Evolutionary conservation across 371 early-diverging fungal species (phyloP), one percentile per base, ranked within the genome.

Genomic region (Apophysomyces trapeziformis): DNA sequence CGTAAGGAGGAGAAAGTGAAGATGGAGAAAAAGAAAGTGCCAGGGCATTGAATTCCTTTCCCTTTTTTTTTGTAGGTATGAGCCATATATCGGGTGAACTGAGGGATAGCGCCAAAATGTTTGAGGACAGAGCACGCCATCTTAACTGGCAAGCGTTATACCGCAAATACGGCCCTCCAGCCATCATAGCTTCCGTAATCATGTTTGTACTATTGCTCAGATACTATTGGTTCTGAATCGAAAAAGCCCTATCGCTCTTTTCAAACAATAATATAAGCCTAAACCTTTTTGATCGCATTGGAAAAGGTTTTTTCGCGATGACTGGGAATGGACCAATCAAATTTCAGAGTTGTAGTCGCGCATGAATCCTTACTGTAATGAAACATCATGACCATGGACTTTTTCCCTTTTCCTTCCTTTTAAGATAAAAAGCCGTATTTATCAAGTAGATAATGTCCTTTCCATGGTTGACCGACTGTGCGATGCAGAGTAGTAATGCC

Each of bases 101-200:
- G n/a, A 83, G 80, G 65, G 83, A 83, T 46, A 83, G 83, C 39
- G 83, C 83, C 36, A 79, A 83, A 46, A 70, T 83, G 79, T 83
- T 80, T 62, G 80, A 83, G 60, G 80, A 79, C 44, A 83, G 78
- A 60, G 89, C 97, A 7, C 86, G 92, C 65, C 80, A 91, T 69
- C 84, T 97, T 56, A 94, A 96, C 71, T 73, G 91, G 66, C 92
- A 94, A 74, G 92, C 93, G 41, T 76, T 97, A 58, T 95, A 93
- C 74, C 92, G 96, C 73, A 96, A 97, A 75, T 97, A 97, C 71
- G 99, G 98, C 11, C 95, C 96, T 39, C 93, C 93, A n/a, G 90
- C 83, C 13, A 85, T 92, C 37, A 88, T 97, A 26, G 73, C 85
- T 38, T 71, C 88, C 9, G 86, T 93, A 37, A 87, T 98, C n/a